These are phyloP conservation scores for Eleusine indica DNA, from an alignment of 176 grass and related monocot species.

Conservation along the genomic window DNA sequence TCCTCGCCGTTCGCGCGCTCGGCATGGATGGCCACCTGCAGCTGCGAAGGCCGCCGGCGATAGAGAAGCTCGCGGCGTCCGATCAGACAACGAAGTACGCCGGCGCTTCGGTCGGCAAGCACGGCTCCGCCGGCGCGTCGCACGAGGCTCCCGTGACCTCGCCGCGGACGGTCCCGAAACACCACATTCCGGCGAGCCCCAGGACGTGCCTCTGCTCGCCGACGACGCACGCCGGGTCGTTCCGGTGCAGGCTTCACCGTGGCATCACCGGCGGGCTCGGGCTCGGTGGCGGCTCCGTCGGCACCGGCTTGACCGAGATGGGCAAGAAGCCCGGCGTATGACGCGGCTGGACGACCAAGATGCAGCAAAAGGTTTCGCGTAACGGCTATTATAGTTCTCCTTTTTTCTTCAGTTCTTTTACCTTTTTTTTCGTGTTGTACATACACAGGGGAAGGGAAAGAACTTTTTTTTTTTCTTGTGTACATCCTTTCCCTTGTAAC, in stretches of 20 bases:
- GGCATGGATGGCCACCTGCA: constrained; percentile 48
- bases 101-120: not conserved
- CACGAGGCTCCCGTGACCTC: constrained; percentile 42
- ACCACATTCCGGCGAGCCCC: constrained; percentile 39
- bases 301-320: constrained; percentile 42
- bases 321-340: constrained; percentile 51
- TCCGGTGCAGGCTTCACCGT: constrained; percentile 77
- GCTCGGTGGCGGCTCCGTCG: not conserved
- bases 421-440: not conserved
- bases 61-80: constrained; percentile 39
- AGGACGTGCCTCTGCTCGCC: constrained; percentile 74
- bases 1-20: not conserved
- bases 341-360: not conserved
- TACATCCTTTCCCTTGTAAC: not conserved
- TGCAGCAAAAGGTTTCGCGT: not conserved
- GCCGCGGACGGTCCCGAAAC: constrained; percentile 34
- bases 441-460: not conserved
- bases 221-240: constrained; percentile 71
- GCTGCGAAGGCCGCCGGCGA: constrained; percentile 3
- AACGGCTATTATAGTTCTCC: not conserved
- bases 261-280: constrained; percentile 23
- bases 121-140: not conserved
- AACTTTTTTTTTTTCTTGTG: not conserved
- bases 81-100: not conserved
- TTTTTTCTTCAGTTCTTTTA: not conserved